A percentile compares a stretch with the other conserved stretches of the same genome.
phyloP scores from a whole-genome alignment of 495 filamentous ascomycete species.

The Xylaria cubensis region DNA sequence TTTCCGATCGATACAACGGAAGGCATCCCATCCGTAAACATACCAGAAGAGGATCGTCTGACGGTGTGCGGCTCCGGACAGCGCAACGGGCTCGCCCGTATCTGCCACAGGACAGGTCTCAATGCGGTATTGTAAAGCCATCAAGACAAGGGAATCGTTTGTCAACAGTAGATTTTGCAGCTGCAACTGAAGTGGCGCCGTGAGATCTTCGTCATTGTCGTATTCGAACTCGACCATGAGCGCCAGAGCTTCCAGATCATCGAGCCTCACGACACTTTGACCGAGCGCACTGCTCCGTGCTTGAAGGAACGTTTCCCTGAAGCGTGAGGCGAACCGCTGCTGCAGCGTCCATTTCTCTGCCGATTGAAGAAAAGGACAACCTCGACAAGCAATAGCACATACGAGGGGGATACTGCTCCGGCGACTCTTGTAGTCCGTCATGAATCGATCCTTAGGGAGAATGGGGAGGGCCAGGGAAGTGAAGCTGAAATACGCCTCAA shows the following conservation, averaged over 20 bases:
- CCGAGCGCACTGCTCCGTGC: background rate
- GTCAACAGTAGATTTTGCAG: slow-evolving; percentile 3
- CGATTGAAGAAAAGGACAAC: slow-evolving; percentile 2
- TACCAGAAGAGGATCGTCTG: slow-evolving; percentile 14
- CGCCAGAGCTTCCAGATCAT: slow-evolving; percentile 10
- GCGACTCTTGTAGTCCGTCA: slow-evolving; percentile 10
- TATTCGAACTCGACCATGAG: slow-evolving; percentile 16
- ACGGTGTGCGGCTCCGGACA: slow-evolving; percentile 11
- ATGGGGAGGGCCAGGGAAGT: slow-evolving; percentile 34
- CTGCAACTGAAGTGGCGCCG: slow-evolving; percentile 11
- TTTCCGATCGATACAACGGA: slow-evolving; percentile 10
- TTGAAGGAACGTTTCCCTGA: slow-evolving; percentile 47
- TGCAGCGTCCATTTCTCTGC: slow-evolving; percentile 26
- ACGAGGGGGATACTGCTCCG: slow-evolving; percentile 11
- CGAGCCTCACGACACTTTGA: slow-evolving; percentile 3
- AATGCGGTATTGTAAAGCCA: slow-evolving; percentile 15
- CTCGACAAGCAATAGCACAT: slow-evolving; percentile 17
- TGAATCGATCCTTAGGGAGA: slow-evolving; percentile 4
- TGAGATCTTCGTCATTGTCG: background rate
- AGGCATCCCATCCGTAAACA: slow-evolving; percentile 18
- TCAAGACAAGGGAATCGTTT: slow-evolving; percentile 18
- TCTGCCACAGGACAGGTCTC: slow-evolving; percentile 3
- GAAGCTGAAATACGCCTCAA: slow-evolving; percentile 29
- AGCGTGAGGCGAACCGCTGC: slow-evolving; percentile 43
- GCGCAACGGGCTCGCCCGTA: background rate